phyloP scores from a whole-genome alignment of 305 asterid species.

The Ilex paraguariensis region DNA sequence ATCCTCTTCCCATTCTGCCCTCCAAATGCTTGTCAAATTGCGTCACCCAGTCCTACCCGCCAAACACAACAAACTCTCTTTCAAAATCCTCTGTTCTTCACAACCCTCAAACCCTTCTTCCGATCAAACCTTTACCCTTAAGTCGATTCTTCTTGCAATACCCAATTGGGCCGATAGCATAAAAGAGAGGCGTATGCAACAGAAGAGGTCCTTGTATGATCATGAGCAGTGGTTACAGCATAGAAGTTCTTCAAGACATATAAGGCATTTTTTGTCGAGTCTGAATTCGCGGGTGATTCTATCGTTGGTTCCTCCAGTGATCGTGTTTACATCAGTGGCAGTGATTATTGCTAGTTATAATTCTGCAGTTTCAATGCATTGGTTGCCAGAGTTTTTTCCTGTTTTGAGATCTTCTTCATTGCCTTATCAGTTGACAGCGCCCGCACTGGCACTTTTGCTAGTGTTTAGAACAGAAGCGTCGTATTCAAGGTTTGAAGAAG shows the following conservation, averaged over 20 bases:
- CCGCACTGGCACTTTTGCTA: slow-evolving; percentile 81
- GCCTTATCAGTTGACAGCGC: slow-evolving; percentile 95
- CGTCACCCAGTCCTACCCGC: slow-evolving; percentile 24
- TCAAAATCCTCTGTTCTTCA: slow-evolving; percentile 32
- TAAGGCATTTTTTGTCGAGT: slow-evolving; percentile 66
- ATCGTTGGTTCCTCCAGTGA: slow-evolving; percentile 81
- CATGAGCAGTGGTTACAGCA: slow-evolving; percentile 80
- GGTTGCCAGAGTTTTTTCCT: slow-evolving; percentile 81
- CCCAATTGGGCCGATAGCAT: slow-evolving; percentile 81
- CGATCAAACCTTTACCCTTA: slow-evolving; percentile 25
- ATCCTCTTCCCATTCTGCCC: slow-evolving; percentile 28
- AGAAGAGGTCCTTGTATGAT: slow-evolving; percentile 53
- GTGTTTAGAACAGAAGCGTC: slow-evolving; percentile 99
- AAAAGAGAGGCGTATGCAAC: slow-evolving; percentile 59
- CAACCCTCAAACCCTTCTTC: slow-evolving; percentile 30
- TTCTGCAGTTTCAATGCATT: slow-evolving; percentile 53
- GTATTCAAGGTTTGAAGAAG: slow-evolving; percentile 83
- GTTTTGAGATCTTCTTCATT: slow-evolving; percentile 66
- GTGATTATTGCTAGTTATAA: slow-evolving; percentile 64
- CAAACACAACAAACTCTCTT: slow-evolving; percentile 18
- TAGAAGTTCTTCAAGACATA: slow-evolving; percentile 72
- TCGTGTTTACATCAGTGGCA: slow-evolving; percentile 73
- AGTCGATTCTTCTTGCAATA: slow-evolving; percentile 41
- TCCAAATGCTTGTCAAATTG: slow-evolving; percentile 26
- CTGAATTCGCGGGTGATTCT: slow-evolving; percentile 70